Base-by-base conservation (phyloP, 1,139 yeast species). In the Kodamaea derodonti region DNA sequence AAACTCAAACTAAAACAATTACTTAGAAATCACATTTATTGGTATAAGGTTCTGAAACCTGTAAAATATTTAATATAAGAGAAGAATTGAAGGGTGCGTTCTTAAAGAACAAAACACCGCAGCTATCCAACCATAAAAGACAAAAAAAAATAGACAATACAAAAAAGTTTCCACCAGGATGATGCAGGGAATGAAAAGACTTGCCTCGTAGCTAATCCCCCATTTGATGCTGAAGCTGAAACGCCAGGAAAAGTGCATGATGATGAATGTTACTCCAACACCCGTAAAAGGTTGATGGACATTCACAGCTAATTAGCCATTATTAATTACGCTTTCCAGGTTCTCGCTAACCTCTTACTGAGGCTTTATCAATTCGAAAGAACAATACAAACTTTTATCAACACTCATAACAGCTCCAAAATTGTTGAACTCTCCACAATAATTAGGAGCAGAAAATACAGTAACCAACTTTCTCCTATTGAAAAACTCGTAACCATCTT, bases 361-460 rank as follows among this genome's bases (percentile, higher is more conserved):
- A 40, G 95, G 95, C 56, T 85, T 84, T 43, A 86, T 65, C 46
- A 86, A 66, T 52, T 86, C 95, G 62, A 86, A 86, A 26, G 92
- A 82, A 53, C 95, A 86, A 58, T 84, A 75, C 48, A 86, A 65
- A 35, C 77, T 76, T 44, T 78, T 77, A 48, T 84, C 84, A 23
- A 86, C 95, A 52, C 84, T 78, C 90, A 86, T 82, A 20, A 86
- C 86, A 1, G 95, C 95, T 26, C 95, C 95, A 80, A 86, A 84
- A 56, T 86, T 86, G 50, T 84, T 82, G 52, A 86, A 86, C 55
- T 86, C 95, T 10, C 95, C 95, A 64, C 95, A 86, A 54, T 86
- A 86, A 54, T 86, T 86, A 4, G 95, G 95, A 2, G 95, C 95
- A 46, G 84, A 78, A 50, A 86, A 86, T 2, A 86, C 79, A 0